A percentile compares a stretch with the other conserved stretches of the same genome.
These are phyloP conservation scores for Shiraia sp. DNA, from an alignment of 2,329 filamentous ascomycete genomes.

Conservation along the genomic window DNA sequence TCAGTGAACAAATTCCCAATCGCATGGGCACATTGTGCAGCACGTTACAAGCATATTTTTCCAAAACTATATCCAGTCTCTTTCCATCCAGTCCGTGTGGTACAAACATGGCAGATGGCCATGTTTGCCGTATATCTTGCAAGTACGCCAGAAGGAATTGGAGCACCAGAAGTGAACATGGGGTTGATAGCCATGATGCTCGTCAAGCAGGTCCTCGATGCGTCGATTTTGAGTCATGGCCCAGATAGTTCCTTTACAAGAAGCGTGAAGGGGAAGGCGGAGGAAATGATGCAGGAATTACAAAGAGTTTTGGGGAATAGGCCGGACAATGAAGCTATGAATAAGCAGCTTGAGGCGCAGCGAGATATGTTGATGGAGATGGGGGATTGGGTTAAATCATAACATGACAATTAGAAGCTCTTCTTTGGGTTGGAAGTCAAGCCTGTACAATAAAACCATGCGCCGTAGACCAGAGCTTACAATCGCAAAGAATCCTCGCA, in stretches of 20 bases:
- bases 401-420: neutral
- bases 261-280: conserved; percentile 44
- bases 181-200: conserved; percentile 49
- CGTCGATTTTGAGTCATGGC: conserved; percentile 50
- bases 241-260: conserved; percentile 45
- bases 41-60: conserved; percentile 56
- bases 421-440: no score
- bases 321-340: conserved; percentile 22
- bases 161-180: conserved; percentile 45
- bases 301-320: conserved; percentile 23
- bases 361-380: conserved; percentile 33
- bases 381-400: conserved; percentile 27
- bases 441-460: neutral
- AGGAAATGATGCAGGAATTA: conserved; percentile 35
- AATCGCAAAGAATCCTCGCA: no score
- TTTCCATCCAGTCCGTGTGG: conserved; percentile 59
- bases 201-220: conserved; percentile 46
- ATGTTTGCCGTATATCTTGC: conserved; percentile 42
- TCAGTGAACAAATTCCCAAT: conserved; percentile 47
- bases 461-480: no score
- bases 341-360: conserved; percentile 32
- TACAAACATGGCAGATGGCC: conserved; percentile 51
- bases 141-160: conserved; percentile 24
- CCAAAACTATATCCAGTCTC: conserved; percentile 54
- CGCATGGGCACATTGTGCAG: conserved; percentile 57